Evolutionary conservation across 1,284 basidiomycete species (phyloP), one percentile per base, ranked within the genome.

Genomic region (Paramarasmius palmivorus): DNA sequence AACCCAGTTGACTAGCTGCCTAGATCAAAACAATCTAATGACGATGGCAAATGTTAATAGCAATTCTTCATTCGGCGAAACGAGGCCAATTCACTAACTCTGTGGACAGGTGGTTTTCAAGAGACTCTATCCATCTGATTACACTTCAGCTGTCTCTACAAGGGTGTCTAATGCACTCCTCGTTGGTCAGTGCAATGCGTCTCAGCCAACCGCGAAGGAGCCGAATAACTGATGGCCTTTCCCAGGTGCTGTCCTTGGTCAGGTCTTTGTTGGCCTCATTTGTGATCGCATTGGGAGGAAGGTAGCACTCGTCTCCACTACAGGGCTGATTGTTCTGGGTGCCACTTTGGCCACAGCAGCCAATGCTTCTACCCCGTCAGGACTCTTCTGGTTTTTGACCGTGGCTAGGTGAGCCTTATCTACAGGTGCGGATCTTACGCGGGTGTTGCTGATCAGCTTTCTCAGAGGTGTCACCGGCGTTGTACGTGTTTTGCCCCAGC

Each of bases 341-440:
- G 84, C 85, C 15, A 87, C 79, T 26, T 76, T 92, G 35, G 82
- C 80, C 7, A 90, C 90, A 1, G 89, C 84, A 4, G 84, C 90
- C 12, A 79, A 85, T 60, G 88, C 85, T 2, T 76, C 79, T 1
- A 85, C 76, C 57, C 70, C 73, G 50, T 61, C 73, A 62, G 87
- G 85, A 23, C 71, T 92, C 42, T 88, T 91, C 63, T 92, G 90
- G 90, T 89, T 87, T 68, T 71, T 91, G 58, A 88, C 88, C 0
- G 70, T 92, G 56, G 84, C 88, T 12, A 74, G 86, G 60, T 65
- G 46, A 48, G 54, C 49, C n/a, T n/a, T n/a, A n/a, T 4, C 2
- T 23, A n/a, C n/a, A n/a, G n/a, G n/a, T n/a, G 22, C 29, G 29
- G 29, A 32, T 6, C 32, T 32, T 25, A 17, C 26, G 32, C 12